Evolutionary conservation across 2,329 filamentous ascomycete species (phyloP).

Genomic region (Aureobasidium pullulans): DNA sequence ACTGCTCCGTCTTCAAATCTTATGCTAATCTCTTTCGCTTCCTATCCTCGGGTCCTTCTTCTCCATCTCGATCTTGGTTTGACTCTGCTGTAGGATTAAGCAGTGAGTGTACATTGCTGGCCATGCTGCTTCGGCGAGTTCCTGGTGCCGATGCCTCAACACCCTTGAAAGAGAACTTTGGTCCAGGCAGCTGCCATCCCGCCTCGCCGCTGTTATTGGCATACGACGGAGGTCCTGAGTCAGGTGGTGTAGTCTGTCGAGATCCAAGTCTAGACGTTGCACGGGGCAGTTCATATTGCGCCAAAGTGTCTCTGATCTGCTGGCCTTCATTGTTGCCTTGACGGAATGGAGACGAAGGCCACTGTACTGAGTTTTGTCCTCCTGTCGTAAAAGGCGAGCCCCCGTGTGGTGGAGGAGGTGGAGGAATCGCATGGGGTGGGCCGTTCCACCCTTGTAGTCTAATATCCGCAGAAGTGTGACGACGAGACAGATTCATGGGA

Average conservation of each 20-base stretch:
- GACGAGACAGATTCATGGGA: conserved; percentile 63
- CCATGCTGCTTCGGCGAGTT: conserved; percentile 64
- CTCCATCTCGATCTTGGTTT: conserved; percentile 49
- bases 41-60: conserved; percentile 54
- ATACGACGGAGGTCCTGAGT: conserved; percentile 29
- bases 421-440: conserved; percentile 43
- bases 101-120: conserved; percentile 59
- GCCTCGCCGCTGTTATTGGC: conserved; percentile 46
- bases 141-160: conserved; percentile 50
- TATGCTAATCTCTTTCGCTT: conserved; percentile 53
- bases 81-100: conserved; percentile 62
- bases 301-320: conserved; percentile 54
- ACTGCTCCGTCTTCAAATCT: conserved; percentile 15
- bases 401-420: conserved; percentile 39
- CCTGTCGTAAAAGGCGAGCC: conserved; percentile 56
- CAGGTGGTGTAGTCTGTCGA: conserved; percentile 45
- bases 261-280: conserved; percentile 41
- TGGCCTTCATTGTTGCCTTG: conserved; percentile 48
- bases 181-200: conserved; percentile 49
- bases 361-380: conserved; percentile 53
- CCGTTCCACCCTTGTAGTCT: conserved; percentile 63
- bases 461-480: conserved; percentile 94
- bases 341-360: conserved; percentile 59
- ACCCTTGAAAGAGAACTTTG: conserved; percentile 41
- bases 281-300: conserved; percentile 57